Percentiles rank a stretch among this genome's conserved stretches.
Evolutionary conservation across 129 eudicot genomes (phyloP).

Genomic region (Silybum marianum): DNA sequence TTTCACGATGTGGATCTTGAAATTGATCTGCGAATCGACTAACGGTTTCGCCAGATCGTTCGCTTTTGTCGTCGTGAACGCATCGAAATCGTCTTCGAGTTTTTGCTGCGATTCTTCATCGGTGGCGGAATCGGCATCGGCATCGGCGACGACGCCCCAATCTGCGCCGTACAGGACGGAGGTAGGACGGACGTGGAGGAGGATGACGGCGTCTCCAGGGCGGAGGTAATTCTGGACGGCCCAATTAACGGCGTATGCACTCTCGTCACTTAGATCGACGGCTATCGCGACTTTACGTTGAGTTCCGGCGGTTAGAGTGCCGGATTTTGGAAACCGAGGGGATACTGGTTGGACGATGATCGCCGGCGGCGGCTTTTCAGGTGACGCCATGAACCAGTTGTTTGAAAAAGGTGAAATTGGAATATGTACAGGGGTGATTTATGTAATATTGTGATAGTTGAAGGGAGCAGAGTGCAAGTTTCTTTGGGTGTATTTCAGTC

Average conservation of each 20-base stretch:
- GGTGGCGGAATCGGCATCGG: constrained; percentile 22
- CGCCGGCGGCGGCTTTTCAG: constrained; percentile 44
- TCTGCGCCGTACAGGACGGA: constrained; percentile 86
- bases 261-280: constrained; percentile 81
- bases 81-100: constrained; percentile 67
- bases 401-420: background rate
- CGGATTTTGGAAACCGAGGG: constrained; percentile 57
- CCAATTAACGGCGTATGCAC: constrained; percentile 82
- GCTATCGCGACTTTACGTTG: constrained; percentile 72
- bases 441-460: background rate
- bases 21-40: constrained; percentile 57
- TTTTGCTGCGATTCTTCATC: constrained; percentile 53
- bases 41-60: constrained; percentile 63
- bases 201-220: constrained; percentile 70
- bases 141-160: constrained; percentile 50
- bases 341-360: constrained; percentile 61
- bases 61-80: constrained; percentile 48
- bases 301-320: constrained; percentile 45
- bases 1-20: constrained; percentile 72
- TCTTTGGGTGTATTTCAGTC: background rate
- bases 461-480: constrained; percentile 12
- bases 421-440: background rate
- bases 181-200: constrained; percentile 84
- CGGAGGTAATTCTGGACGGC: constrained; percentile 83
- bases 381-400: constrained; percentile 29